phyloP scores from a whole-genome alignment of 1,284 basidiomycete species.

The Afroboletus lepidellus region DNA sequence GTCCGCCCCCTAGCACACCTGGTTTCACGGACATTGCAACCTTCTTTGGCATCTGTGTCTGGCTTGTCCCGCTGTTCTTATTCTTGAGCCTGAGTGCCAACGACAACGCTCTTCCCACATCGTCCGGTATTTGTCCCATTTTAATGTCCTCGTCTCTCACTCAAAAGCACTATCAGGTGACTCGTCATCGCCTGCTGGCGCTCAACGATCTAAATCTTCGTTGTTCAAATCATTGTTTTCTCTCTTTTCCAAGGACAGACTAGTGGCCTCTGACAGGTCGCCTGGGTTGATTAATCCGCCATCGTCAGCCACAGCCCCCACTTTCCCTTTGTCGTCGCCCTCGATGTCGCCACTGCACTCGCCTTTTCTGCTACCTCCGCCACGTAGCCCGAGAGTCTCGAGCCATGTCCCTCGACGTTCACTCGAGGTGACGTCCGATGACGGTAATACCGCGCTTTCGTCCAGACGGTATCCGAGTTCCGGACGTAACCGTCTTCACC shows the following conservation, averaged over 20 bases:
- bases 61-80: constrained; percentile 87
- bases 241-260: constrained; percentile 38
- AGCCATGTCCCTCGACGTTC: constrained; percentile 14
- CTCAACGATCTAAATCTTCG: constrained; percentile 45
- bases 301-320: constrained; percentile 27
- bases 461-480: constrained; percentile 19
- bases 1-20: constrained; percentile 41
- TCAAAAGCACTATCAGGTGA: constrained; percentile 28
- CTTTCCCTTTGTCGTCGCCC: constrained; percentile 25
- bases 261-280: constrained; percentile 36
- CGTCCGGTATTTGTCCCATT: constrained; percentile 37
- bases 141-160: constrained; percentile 1
- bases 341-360: constrained; percentile 16
- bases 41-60: constrained; percentile 91
- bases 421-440: constrained; percentile 6
- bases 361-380: constrained; percentile 26
- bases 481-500: constrained; percentile 4
- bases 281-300: constrained; percentile 65
- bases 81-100: constrained; percentile 94
- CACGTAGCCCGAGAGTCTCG: constrained; percentile 21
- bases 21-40: constrained; percentile 87
- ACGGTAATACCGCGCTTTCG: constrained; percentile 9
- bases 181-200: constrained; percentile 31
- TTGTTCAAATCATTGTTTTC: constrained; percentile 66
- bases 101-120: constrained; percentile 84